phyloP scores from a whole-genome alignment of 306 rosid genomes.

The Trifolium repens region DNA sequence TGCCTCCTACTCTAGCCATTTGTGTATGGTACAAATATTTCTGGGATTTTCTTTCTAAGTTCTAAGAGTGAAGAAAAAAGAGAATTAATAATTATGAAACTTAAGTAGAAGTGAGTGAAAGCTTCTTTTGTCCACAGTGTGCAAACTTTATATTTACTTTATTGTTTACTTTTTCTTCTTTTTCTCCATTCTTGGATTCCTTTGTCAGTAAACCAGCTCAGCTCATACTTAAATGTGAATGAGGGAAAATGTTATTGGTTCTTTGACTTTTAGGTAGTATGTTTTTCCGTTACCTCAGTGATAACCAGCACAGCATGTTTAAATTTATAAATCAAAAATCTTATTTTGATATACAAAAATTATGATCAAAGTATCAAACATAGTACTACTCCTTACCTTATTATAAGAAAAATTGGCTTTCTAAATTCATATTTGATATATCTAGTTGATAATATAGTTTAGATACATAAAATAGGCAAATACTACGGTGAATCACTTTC shows the following conservation, averaged over 20 bases:
- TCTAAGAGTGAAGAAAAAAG: not conserved
- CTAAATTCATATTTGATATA: too few species aligned
- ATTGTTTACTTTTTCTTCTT: slow-evolving; percentile 39
- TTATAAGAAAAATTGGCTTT: too few species aligned
- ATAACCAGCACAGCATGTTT: not conserved
- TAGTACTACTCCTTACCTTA: too few species aligned
- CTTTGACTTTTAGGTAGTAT: slow-evolving; percentile 37
- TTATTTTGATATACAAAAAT: too few species aligned
- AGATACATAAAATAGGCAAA: too few species aligned
- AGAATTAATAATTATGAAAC: too few species aligned
- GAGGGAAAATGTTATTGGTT: not conserved
- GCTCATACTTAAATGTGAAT: slow-evolving; percentile 48
- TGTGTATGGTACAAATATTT: slow-evolving; percentile 3
- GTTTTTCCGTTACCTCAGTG: not conserved
- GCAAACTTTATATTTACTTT: slow-evolving; percentile 49
- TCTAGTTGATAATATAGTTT: too few species aligned
- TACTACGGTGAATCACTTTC: too few species aligned
- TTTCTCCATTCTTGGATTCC: slow-evolving; percentile 61
- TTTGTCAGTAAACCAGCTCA: slow-evolving; percentile 68
- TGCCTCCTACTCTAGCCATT: slow-evolving; percentile 70
- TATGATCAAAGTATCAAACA: too few species aligned
- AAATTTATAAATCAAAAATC: too few species aligned
- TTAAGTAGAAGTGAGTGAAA: too few species aligned
- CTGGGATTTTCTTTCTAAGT: slow-evolving; percentile 10
- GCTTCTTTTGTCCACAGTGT: too few species aligned